Base-by-base conservation (phyloP, 2,329 filamentous ascomycete species). In the Alternaria arborescens region DNA sequence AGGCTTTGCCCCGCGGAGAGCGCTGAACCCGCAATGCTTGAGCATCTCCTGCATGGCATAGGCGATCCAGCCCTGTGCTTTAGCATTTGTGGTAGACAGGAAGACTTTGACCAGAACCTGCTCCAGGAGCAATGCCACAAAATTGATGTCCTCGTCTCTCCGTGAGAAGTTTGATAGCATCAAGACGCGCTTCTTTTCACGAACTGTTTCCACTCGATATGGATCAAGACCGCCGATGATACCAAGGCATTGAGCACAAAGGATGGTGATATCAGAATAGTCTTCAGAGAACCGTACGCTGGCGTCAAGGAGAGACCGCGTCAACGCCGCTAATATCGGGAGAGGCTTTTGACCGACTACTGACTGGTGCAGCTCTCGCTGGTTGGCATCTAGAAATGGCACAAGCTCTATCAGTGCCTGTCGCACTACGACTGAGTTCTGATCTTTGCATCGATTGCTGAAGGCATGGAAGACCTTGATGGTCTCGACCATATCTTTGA, bases 21-120 rank as follows among this genome's bases (percentile, higher is more conserved):
- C 82, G 55, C 69, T 88, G 71, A 97, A 89, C 28, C 91, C 89
- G 71, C 91, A 92, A 67, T 90, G 88, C 44, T 89, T 89, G 4
- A 98, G 85, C 41, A 98, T 85, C 71, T 97, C 91, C 78, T 99
- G 95, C 89, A 99, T 97, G 2, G 91, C 92, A 78, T 91, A 99
- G 1, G 94, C 94, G 18, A 99, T 84, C 74, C 96, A 97, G 0
- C 93, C 94, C 77, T 98, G 95, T 6, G 93, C 86, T 66, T 88
- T 89, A 2, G 93, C 91, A 75, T 97, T 96, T 0, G 91, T 95
- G 1, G 92, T 91, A 1, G 94, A 97, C 43, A 97, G 83, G 73
- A 99, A 99, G 0, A 94, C 91, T 62, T 94, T 93, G 26, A 98
- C 93, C 11, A 99, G 82, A 8, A 97, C 90, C 73, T 96, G 87